These are phyloP conservation scores for Hawksworthiomyces lignivorus DNA, from an alignment of 2,329 filamentous ascomycete genomes.

Conservation along the genomic window DNA sequence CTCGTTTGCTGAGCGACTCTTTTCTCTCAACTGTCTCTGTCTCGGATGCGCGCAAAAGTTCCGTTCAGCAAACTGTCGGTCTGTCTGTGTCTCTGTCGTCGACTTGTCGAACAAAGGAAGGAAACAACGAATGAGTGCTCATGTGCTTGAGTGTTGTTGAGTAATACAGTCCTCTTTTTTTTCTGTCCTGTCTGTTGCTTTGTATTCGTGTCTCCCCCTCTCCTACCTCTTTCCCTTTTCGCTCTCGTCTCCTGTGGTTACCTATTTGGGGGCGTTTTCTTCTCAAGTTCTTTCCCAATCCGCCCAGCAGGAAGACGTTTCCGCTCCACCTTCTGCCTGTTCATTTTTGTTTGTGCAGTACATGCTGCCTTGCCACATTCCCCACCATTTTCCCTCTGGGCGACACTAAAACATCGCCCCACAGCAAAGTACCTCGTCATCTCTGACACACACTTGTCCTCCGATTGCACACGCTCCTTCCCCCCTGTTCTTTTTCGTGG, in stretches of 20 bases:
- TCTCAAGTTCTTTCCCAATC: constrained; percentile 1
- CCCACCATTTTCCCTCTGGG: constrained; percentile 23
- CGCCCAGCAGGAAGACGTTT: background rate
- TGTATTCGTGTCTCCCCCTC: background rate
- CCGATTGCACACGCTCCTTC: no score
- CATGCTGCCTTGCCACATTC: constrained; percentile 20
- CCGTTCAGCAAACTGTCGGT: no score
- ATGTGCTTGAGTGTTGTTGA: no score
- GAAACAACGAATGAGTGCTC: no score
- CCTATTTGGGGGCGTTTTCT: constrained; percentile 3
- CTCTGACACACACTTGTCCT: constrained; percentile 7
- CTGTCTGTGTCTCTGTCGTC: no score
- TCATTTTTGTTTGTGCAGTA: constrained; percentile 13
- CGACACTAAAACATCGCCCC: constrained; percentile 10
- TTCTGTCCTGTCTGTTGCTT: background rate
- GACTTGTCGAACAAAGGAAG: no score
- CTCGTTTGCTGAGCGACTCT: no score
- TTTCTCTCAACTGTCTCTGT: no score
- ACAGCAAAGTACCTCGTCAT: constrained; percentile 22
- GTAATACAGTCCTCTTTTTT: no score
- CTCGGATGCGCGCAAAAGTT: no score
- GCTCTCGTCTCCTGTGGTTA: background rate
- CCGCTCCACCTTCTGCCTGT: constrained; percentile 4
- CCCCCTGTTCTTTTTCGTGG: background rate
- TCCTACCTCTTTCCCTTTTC: background rate